A percentile compares a stretch with the other conserved stretches of the same genome.
These are phyloP conservation scores for Paraphaeosphaeria minitans DNA, from an alignment of 2,329 filamentous ascomycete genomes.

Conservation along the genomic window DNA sequence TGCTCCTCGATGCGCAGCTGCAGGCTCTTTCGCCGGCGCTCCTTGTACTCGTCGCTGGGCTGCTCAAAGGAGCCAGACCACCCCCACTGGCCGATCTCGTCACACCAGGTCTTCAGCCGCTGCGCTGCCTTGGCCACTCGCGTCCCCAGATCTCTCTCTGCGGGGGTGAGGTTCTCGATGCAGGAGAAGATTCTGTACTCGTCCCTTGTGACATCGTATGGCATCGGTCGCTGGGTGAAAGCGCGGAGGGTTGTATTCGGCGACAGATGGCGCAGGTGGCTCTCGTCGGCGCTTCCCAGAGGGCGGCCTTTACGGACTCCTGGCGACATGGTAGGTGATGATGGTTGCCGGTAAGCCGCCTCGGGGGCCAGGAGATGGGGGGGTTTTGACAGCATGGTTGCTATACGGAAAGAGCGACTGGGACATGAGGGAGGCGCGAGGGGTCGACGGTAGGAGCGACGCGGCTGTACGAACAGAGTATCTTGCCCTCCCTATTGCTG, in stretches of 20 bases:
- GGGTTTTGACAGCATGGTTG: slow-evolving; percentile 36
- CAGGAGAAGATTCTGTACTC: slow-evolving; percentile 55
- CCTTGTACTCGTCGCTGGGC: slow-evolving; percentile 38
- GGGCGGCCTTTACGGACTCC: slow-evolving; percentile 32
- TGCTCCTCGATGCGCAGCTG: slow-evolving; percentile 40
- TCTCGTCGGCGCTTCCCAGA: slow-evolving; percentile 36
- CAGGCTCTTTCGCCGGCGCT: slow-evolving; percentile 37
- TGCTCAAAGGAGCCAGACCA: slow-evolving; percentile 60
- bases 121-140: slow-evolving; percentile 72
- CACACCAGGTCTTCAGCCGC: slow-evolving; percentile 73
- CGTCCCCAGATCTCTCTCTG: slow-evolving; percentile 73
- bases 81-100: slow-evolving; percentile 69
- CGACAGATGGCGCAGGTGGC: slow-evolving; percentile 43
- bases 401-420: slow-evolving; percentile 24
- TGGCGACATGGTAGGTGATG: slow-evolving; percentile 44
- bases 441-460: slow-evolving; percentile 19
- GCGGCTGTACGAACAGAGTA: slow-evolving; percentile 2
- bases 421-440: slow-evolving; percentile 19
- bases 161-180: slow-evolving; percentile 65
- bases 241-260: slow-evolving; percentile 51
- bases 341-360: slow-evolving; percentile 33
- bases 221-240: slow-evolving; percentile 51
- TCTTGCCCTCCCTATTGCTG: slow-evolving; percentile 4
- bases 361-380: slow-evolving; percentile 38
- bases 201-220: slow-evolving; percentile 49